phyloP scores from a whole-genome alignment of 805 yeast genomes.

The Deakozyma indianensis region DNA sequence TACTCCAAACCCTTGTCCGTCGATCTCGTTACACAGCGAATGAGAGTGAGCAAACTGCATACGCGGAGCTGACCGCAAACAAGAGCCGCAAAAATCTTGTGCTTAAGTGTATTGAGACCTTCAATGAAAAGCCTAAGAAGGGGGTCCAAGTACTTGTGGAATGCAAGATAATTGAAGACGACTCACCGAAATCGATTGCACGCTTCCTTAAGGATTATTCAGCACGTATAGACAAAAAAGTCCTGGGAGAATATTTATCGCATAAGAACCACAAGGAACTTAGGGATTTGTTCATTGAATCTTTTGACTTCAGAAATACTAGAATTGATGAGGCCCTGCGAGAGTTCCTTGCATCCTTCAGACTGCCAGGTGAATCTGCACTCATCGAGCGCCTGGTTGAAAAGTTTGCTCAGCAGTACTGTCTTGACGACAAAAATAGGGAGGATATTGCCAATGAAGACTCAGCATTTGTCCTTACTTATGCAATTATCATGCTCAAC shows the following conservation, averaged over 20 bases:
- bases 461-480: constrained; percentile 77
- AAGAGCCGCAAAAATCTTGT: constrained; percentile 48
- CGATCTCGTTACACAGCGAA: constrained; percentile 26
- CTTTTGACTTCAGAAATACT: constrained; percentile 61
- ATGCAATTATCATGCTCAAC: constrained; percentile 85
- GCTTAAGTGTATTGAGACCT: constrained; percentile 54
- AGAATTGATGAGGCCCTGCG: constrained; percentile 92
- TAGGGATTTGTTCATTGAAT: constrained; percentile 46
- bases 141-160: constrained; percentile 58
- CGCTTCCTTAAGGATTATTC: constrained; percentile 56
- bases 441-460: constrained; percentile 47
- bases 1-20: constrained; percentile 47
- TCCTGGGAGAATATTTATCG: constrained; percentile 74
- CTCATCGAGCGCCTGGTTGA: constrained; percentile 90
- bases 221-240: constrained; percentile 72
- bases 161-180: constrained; percentile 44
- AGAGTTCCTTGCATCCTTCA: constrained; percentile 61
- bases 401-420: constrained; percentile 68
- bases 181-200: constrained; percentile 45
- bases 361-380: constrained; percentile 95
- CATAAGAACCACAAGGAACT: constrained; percentile 53
- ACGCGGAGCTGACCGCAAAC: constrained; percentile 6
- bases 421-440: constrained; percentile 38
- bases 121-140: constrained; percentile 64
- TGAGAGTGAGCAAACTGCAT: constrained; percentile 7